Base-by-base conservation (phyloP, 495 filamentous ascomycete species). In the Aspergillus saccharolyticus region DNA sequence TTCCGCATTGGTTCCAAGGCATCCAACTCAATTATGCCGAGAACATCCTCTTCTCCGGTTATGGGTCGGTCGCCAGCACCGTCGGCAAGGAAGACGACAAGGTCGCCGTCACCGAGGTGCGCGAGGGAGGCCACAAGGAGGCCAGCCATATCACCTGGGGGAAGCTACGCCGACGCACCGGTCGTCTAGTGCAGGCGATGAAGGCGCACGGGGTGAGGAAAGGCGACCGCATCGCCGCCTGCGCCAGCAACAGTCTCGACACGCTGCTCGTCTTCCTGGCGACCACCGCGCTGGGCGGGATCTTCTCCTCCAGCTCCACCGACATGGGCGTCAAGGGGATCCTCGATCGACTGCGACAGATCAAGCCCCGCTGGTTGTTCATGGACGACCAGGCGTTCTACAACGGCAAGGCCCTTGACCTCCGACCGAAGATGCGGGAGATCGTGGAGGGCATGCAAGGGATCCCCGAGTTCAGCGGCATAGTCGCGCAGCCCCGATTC, bases 301-400 rank as follows among this genome's bases (percentile, higher is more conserved):
- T 94, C 17, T 90, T 90, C 63, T 85, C 80, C 39, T 85, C 81
- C 47, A 83, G 80, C 46, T 87, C 84, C 22, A 92, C 89, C 1
- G 89, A 94, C 74, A 92, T 89, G 80, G 88, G 88, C 0, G 82
- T 83, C 33, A 84, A 85, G 62, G 89, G 89, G 0, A 82, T 94
- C 10, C 65, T 94, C 60, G 87, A 92, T 69, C 76, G 89, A 21
- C 70, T 89, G 52, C 68, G 83, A 46, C 88, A 92, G 72, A 81
- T 91, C 42, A 76, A 84, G 64, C 89, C 88, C 30, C 78, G 78
- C 66, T 87, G 80, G 61, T 70, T 94, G 22, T 92, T 94, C 63
- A 81, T 90, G 71, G 89, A 94, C 58, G 89, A 94, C 62, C 78
- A 75, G 16, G 80, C 89, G 1, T 71, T 92, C 18, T 94, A 94